Evolutionary conservation across 108 stramenopile species (phyloP), one percentile per base, ranked within the genome.

Genomic region (Cyclotella kingstonii): DNA sequence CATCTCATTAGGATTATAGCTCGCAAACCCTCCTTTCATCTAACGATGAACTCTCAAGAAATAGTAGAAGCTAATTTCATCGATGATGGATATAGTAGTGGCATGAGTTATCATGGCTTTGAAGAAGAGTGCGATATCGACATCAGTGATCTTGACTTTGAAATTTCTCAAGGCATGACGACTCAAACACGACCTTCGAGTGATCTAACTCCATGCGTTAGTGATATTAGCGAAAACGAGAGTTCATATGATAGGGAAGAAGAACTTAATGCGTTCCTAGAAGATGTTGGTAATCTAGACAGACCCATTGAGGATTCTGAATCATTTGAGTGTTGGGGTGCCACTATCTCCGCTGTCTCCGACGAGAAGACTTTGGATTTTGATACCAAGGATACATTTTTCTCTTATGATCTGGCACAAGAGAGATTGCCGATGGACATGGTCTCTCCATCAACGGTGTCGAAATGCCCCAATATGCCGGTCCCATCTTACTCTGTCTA

Each of bases 261-360:
- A n/a, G 55, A 56, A 42, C 55, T 56, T 18, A 36, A 41, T 28
- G 55, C 41, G n/a, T 56, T 56, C 25, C 55, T 56, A 1, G 30
- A 41, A 15, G 55, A 56, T 22, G 55, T 56, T 25, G 55, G 55
- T 1, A 41, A 40, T 14, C 1, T 18, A 7, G 39, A 41, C 6
- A 18, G 29, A 17, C 39, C 40, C 8, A 4, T 34, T 11, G 7
- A 28, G 1, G 22, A 11, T 6, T 19, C 33, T 17, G 53, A 54
- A 25, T 7, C 39, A 40, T 56, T 56, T 26, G 55, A 56, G 9
- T 56, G 55, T 34, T 56, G 55, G 55, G 55, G 55, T 4, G 55
- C 39, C 21, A 41, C 55, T 17, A 41, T 56, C 55, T 56, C 55
- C 28, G 39, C 55, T 14, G 39, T 56, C 11, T 56, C 39, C 1